Base-by-base conservation (phyloP, 768 basidiomycete genomes). In the Hebeloma cylindrosporum region DNA sequence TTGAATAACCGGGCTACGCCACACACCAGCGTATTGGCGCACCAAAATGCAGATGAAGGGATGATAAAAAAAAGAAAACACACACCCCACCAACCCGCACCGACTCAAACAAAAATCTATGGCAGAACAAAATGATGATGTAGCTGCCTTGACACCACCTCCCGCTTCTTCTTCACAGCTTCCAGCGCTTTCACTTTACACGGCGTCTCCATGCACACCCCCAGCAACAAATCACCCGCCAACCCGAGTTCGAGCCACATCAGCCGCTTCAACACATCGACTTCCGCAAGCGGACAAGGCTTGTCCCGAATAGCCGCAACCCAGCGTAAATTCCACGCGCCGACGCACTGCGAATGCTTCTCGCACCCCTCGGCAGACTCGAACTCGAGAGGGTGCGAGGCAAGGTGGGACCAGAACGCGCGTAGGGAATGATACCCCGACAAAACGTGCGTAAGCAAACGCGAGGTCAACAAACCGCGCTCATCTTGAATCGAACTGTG, bases 81-180 rank as follows among this genome's bases (percentile, higher is more conserved):
- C 11, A 31, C 29, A 14, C 18, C 13, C 40, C 17, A 7, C 26
- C n/a, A n/a, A n/a, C n/a, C n/a, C n/a, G n/a, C n/a, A n/a, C n/a
- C n/a, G n/a, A n/a, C n/a, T n/a, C n/a, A n/a, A n/a, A n/a, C n/a
- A n/a, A n/a, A n/a, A n/a, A n/a, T 22, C 7, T 29, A 4, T 60
- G 40, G 58, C 31, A 71, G 43, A 56, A 69, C 69, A 42, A 71
- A 71, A 51, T 71, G 66, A 50, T 71, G 69, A 41, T 66, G 63
- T 17, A 71, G 53, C 39, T 64, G 61, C 33, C 60, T 61, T 33
- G 59, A 58, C 47, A 69, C 56, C 52, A 53, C 53, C 36, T 62
- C 59, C 48, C 65, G 50, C 47, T 59, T 60, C 50, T 47, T 54
- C 52, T 51, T 51, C 31, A 73, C 46, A 44, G 66, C 65, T 17